A percentile compares a stretch with the other conserved stretches of the same genome.
Evolutionary conservation across 495 filamentous ascomycete genomes (phyloP).

Genomic region (Xylaria bambusicola): DNA sequence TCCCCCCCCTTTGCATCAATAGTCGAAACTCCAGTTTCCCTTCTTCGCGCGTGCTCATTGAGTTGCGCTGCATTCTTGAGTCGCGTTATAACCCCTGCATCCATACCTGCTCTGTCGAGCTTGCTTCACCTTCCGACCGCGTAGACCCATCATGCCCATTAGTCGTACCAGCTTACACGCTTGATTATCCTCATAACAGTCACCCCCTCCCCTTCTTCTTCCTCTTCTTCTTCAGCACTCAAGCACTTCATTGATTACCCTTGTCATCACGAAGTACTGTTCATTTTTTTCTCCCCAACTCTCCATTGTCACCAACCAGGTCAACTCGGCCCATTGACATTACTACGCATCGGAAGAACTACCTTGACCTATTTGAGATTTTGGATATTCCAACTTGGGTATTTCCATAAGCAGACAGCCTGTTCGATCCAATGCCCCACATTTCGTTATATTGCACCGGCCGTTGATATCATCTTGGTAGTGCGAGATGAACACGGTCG

Average conservation of each 20-base stretch:
- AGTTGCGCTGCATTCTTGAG: not conserved
- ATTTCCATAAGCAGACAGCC: not conserved
- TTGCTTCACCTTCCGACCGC: not conserved
- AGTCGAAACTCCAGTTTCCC: not conserved
- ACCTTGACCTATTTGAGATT: no score
- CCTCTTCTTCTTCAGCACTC: not conserved
- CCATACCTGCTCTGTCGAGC: no score
- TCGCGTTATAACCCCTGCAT: no score
- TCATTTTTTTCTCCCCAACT: no score
- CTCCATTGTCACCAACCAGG: conserved; percentile 5
- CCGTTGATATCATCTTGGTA: no score
- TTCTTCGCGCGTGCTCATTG: not conserved
- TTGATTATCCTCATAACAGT: not conserved
- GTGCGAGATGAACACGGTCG: no score
- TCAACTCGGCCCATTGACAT: not conserved
- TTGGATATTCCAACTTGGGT: no score
- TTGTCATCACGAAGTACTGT: no score
- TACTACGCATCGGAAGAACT: not conserved
- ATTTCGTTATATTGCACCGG: no score
- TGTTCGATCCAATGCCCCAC: no score
- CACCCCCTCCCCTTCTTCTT: not conserved
- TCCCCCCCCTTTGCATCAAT: not conserved
- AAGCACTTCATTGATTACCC: no score
- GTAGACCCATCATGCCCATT: not conserved
- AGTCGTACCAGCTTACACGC: not conserved